phyloP scores from a whole-genome alignment of 768 basidiomycete species.

The Phallus indusiatus region DNA sequence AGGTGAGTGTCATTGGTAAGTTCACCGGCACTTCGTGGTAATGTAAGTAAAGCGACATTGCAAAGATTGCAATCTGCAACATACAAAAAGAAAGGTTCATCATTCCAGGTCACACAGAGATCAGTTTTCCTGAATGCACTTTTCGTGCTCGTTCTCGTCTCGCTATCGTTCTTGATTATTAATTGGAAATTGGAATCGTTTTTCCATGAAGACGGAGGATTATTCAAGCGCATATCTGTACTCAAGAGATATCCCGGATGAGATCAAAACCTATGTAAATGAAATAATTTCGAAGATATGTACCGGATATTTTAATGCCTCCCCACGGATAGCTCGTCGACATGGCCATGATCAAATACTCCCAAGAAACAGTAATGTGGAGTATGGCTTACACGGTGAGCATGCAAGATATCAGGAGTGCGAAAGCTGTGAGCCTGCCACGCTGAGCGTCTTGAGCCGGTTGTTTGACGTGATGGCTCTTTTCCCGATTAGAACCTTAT shows the following conservation, averaged over 20 bases:
- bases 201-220: not conserved
- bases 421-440: too few species aligned
- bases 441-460: too few species aligned
- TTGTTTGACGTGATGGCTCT: too few species aligned
- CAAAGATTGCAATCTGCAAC: not conserved
- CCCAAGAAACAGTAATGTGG: too few species aligned
- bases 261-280: not conserved
- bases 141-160: not conserved
- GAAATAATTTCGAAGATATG: not conserved
- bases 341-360: too few species aligned
- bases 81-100: not conserved
- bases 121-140: not conserved
- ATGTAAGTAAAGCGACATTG: not conserved
- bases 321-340: too few species aligned
- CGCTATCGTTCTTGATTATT: not conserved
- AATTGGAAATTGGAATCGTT: too few species aligned
- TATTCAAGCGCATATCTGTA: not conserved
- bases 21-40: not conserved
- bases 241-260: too few species aligned
- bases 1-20: not conserved
- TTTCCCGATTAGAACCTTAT: too few species aligned
- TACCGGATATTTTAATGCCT: not conserved
- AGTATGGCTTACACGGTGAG: too few species aligned
- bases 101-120: not conserved
- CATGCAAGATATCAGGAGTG: too few species aligned